Conservation (phyloP, 140 eudicot species). For the Anethum foeniculum region DNA sequence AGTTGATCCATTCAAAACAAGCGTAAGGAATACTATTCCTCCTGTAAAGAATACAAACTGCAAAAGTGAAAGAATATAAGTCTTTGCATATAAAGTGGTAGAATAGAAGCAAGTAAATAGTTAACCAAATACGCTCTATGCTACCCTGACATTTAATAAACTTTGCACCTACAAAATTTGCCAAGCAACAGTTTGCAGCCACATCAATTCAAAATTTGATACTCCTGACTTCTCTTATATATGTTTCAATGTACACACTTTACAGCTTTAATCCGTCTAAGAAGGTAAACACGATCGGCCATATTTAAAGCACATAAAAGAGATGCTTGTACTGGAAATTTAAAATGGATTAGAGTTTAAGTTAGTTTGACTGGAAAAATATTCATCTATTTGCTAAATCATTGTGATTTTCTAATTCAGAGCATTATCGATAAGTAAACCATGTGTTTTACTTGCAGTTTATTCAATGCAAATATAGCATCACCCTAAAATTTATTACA, state of each 20-base stretch:
- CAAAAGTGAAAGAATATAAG: slow-evolving; percentile 18
- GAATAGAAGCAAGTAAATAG: not conserved
- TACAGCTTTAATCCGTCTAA: not conserved
- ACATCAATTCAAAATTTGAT: not conserved
- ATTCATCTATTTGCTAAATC: not conserved
- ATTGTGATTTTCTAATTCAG: not conserved
- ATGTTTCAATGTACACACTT: not conserved
- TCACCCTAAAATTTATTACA: not conserved
- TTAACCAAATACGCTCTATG: not conserved
- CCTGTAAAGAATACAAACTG: slow-evolving; percentile 98
- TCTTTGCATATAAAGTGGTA: not conserved
- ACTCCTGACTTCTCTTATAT: not conserved
- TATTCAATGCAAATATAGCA: not conserved
- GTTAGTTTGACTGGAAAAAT: not conserved
- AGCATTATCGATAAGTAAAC: not conserved
- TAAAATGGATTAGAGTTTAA: not conserved
- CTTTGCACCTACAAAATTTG: not conserved
- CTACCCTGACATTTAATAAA: not conserved
- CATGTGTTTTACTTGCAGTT: not conserved
- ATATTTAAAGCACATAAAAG: not conserved
- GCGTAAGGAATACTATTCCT: slow-evolving; percentile 84
- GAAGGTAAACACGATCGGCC: not conserved
- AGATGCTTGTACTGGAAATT: not conserved
- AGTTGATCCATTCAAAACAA: slow-evolving; percentile 85
- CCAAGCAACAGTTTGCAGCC: slow-evolving; percentile 1